These are phyloP conservation scores for Erodium texanum DNA, from an alignment of 441 rosid genomes.

Conservation along the genomic window DNA sequence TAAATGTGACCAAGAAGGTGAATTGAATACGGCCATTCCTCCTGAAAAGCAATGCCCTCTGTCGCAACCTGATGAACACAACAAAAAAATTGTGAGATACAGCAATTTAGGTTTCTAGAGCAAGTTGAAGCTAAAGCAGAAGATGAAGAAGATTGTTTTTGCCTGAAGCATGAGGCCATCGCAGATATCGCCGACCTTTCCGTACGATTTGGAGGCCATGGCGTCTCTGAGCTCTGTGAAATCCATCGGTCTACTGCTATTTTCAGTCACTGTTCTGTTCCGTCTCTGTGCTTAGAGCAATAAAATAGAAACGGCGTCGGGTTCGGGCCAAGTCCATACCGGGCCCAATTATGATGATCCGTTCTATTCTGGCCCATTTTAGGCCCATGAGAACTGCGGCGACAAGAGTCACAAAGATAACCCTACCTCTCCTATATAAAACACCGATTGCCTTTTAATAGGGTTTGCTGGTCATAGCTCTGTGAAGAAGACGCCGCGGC, in stretches of 20 bases:
- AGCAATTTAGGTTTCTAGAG: slow-evolving; percentile 8
- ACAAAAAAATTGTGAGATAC: neutral
- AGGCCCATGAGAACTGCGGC: neutral
- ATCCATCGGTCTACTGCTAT: slow-evolving; percentile 36
- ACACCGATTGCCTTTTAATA: neutral
- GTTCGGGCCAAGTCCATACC: too few species aligned
- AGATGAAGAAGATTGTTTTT: slow-evolving; percentile 2
- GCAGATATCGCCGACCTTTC: slow-evolving; percentile 65
- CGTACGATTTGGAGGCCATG: slow-evolving; percentile 49
- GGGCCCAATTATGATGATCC: too few species aligned
- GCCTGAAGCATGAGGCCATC: slow-evolving; percentile 73
- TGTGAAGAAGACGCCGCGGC: neutral
- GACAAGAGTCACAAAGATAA: neutral
- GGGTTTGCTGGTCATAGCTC: neutral
- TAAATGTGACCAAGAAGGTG: slow-evolving; percentile 76
- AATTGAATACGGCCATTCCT: slow-evolving; percentile 79
- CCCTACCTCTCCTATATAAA: neutral
- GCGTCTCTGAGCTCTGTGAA: slow-evolving; percentile 49
- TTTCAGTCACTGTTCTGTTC: neutral
- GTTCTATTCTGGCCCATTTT: neutral
- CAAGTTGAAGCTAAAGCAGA: neutral
- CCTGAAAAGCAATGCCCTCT: slow-evolving; percentile 59
- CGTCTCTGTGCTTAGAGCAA: too few species aligned
- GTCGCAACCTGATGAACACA: slow-evolving; percentile 39
- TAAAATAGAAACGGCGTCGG: too few species aligned